Evolutionary conservation across 2,329 filamentous ascomycete species (phyloP), one percentile per base, ranked within the genome.

Genomic region (Colletotrichum navitas): DNA sequence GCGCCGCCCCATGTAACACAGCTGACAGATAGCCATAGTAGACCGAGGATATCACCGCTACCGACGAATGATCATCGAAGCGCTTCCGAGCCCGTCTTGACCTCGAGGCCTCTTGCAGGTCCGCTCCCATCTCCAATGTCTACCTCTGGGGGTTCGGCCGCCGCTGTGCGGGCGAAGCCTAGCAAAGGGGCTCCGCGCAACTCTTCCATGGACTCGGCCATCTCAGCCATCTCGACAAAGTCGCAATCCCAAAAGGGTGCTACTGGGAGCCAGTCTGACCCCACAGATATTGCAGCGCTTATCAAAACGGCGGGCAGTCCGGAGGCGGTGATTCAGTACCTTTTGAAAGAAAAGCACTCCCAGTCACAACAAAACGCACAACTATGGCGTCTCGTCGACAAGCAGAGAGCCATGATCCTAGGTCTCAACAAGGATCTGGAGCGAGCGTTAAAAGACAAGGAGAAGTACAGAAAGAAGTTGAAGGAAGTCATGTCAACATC

Each of bases 361-460:
- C 93, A 94, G 66, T 90, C 93, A 6, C 92, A 94, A 75, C 96
- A 98, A 79, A 98, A 98, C 79, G 87, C 91, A 24, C 95, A 99
- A 80, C 84, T 99, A 77, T 99, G 96, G 96, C 92, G 94, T 62
- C 84, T 99, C 58, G 94, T 99, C 61, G 95, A 98, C 80, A 98
- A 99, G 84, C 96, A 99, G 81, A 89, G 95, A 73, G 91, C 94
- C 21, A 95, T 99, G 91, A 94, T 99, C 66, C 82, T 97, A 26
- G 95, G 95, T 10, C 86, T 99, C 74, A 98, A 98, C 79, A 97
- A 96, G 80, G 96, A 99, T 79, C 85, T 99, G 16, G 95, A 98
- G 81, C 90, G 93, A 63, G 91, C 95, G 1, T 82, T 97, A 74
- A 97, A 97, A 79, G 96, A 98, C 76, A 98, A 98, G 82, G 95